Percentiles rank a stretch among this genome's conserved stretches.
Evolutionary conservation across 192 early-diverging fungal genomes (phyloP).

Genomic region (Gamsiella multidivaricata): DNA sequence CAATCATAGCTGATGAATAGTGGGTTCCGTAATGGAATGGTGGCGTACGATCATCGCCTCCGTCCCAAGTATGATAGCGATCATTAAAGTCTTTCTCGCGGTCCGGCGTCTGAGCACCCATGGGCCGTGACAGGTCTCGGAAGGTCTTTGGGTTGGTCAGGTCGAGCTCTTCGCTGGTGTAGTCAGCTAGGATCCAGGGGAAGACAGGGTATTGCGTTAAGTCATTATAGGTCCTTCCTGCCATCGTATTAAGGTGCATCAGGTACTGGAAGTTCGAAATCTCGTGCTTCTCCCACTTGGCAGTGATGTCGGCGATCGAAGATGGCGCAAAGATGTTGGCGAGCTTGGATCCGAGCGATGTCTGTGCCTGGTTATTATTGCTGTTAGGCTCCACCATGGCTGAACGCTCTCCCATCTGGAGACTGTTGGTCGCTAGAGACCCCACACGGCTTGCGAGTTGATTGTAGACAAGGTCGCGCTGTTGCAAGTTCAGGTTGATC

Average conservation of each 20-base stretch:
- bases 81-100: constrained; percentile 74
- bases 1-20: constrained; percentile 93
- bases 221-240: constrained; percentile 87
- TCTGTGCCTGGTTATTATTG: constrained; percentile 42
- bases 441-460: constrained; percentile 66
- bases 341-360: constrained; percentile 60
- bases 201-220: constrained; percentile 98
- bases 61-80: constrained; percentile 72
- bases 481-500: constrained; percentile 74
- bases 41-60: constrained; percentile 58
- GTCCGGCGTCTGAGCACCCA: constrained; percentile 83
- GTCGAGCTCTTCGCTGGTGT: constrained; percentile 82
- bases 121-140: constrained; percentile 91
- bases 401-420: constrained; percentile 58
- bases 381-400: constrained; percentile 53
- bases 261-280: constrained; percentile 97
- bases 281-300: constrained; percentile 86
- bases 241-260: constrained; percentile 92
- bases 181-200: constrained; percentile 91
- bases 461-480: constrained; percentile 74
- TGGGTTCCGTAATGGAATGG: constrained; percentile 97
- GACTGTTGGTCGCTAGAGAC: constrained; percentile 59
- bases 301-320: constrained; percentile 73
- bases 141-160: constrained; percentile 78
- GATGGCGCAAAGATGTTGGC: constrained; percentile 73